Evolutionary conservation across 345 rosid species (phyloP).

Genomic region (Stellera chamaejasme): DNA sequence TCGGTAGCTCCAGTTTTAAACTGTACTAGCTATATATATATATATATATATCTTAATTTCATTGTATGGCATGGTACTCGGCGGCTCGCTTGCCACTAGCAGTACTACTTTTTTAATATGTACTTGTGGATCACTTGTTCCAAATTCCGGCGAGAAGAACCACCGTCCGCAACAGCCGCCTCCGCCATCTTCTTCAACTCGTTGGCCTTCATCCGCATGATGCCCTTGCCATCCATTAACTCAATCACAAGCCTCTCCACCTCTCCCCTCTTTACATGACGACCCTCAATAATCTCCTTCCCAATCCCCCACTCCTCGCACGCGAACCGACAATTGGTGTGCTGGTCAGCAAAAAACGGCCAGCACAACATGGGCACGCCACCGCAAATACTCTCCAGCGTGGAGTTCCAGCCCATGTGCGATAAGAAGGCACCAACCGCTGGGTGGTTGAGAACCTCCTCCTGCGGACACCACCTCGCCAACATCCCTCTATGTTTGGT

Average conservation of each 20-base stretch:
- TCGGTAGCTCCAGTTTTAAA: too few relatives aligned
- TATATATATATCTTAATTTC: too few relatives aligned
- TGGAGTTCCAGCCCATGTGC: conserved; percentile 16
- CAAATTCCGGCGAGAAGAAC: conserved; percentile 7
- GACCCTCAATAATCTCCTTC: conserved; percentile 2
- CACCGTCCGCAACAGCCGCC: neutral
- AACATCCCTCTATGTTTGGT: conserved; percentile 7
- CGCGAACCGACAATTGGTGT: conserved; percentile 1
- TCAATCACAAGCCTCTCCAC: conserved; percentile 15
- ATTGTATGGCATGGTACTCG: too few relatives aligned
- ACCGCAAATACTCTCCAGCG: neutral
- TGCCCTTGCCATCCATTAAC: conserved; percentile 4
- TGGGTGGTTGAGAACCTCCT: conserved; percentile 11
- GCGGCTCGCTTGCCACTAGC: too few relatives aligned
- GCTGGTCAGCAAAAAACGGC: conserved; percentile 15
- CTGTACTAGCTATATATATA: too few relatives aligned
- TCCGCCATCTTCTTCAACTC: conserved; percentile 14
- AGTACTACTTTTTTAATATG: too few relatives aligned
- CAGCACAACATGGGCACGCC: conserved; percentile 16
- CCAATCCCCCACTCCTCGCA: conserved; percentile 10
- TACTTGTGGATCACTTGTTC: conserved; percentile 4
- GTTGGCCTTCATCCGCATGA: conserved; percentile 1
- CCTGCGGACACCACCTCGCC: conserved; percentile 15
- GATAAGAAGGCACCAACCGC: conserved; percentile 9
- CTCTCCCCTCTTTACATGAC: conserved; percentile 6